These are phyloP conservation scores for Brassica carinata DNA, from an alignment of 345 rosid genomes.

Conservation along the genomic window DNA sequence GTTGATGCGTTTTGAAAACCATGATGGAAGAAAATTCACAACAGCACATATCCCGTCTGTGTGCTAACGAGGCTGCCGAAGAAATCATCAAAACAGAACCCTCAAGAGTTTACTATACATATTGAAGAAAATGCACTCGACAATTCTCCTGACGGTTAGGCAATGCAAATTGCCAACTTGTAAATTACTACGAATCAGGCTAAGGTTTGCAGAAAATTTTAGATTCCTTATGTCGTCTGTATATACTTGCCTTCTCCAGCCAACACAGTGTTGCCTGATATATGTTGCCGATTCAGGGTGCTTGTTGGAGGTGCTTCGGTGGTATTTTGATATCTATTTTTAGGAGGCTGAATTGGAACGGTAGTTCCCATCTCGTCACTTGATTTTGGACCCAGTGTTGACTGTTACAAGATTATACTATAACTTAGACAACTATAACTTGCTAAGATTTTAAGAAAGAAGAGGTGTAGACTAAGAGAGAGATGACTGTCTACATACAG, in stretches of 20 bases:
- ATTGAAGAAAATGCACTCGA: slow-evolving; percentile 6
- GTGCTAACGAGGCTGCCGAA: slow-evolving; percentile 8
- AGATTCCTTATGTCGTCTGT: too few species aligned
- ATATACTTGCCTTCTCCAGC: slow-evolving; percentile 62
- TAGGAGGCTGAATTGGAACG: slow-evolving; percentile 64
- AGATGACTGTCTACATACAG: slow-evolving; percentile 41
- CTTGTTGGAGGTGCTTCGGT: slow-evolving; percentile 47
- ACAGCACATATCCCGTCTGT: not conserved
- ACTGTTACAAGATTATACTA: slow-evolving; percentile 46
- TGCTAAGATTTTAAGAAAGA: slow-evolving; percentile 11
- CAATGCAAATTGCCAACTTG: slow-evolving; percentile 18
- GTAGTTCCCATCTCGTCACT: slow-evolving; percentile 77
- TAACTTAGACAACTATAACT: slow-evolving; percentile 2
- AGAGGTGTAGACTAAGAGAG: slow-evolving; percentile 4
- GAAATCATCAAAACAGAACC: slow-evolving; percentile 17
- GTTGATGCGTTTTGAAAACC: slow-evolving; percentile 10
- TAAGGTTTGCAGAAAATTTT: too few species aligned
- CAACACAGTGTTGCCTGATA: too few species aligned
- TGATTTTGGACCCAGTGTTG: slow-evolving; percentile 50
- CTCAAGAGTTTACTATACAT: not conserved
- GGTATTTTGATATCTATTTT: slow-evolving; percentile 4
- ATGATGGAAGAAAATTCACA: not conserved
- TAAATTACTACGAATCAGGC: not conserved
- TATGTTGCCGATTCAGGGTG: too few species aligned
- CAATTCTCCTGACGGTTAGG: slow-evolving; percentile 1